Evolutionary conservation across 2,329 filamentous ascomycete species (phyloP).

Genomic region (Colletotrichum lini): DNA sequence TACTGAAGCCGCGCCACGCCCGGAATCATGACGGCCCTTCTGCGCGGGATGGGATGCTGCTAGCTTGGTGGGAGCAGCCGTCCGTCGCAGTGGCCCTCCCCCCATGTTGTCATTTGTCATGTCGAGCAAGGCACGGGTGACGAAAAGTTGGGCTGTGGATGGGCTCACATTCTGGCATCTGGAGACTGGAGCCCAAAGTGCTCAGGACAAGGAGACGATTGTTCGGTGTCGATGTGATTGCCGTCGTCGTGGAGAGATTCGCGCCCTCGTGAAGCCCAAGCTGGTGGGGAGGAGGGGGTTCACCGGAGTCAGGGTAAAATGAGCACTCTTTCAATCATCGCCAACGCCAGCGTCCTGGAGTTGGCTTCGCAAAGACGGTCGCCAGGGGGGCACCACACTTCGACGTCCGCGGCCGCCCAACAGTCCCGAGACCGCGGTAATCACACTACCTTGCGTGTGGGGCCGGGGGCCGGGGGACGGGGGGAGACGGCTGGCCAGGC

Average conservation of each 20-base stretch:
- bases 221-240: not conserved
- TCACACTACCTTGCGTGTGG: slow-evolving; percentile 27
- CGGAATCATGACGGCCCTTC: not conserved
- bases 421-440: slow-evolving; percentile 31
- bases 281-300: not conserved
- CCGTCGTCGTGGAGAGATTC: slow-evolving; percentile 1
- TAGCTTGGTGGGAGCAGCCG: slow-evolving; percentile 13
- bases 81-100: slow-evolving; percentile 1
- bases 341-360: slow-evolving; percentile 13
- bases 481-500: slow-evolving; percentile 3
- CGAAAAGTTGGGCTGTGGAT: slow-evolving; percentile 7
- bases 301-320: slow-evolving; percentile 16
- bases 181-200: slow-evolving; percentile 4
- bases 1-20: slow-evolving; percentile 13
- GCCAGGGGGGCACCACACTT: slow-evolving; percentile 29
- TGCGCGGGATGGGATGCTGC: slow-evolving; percentile 7
- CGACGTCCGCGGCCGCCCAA: slow-evolving; percentile 26
- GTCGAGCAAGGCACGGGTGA: slow-evolving; percentile 7
- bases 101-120: slow-evolving; percentile 4
- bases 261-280: slow-evolving; percentile 11
- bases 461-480: not conserved
- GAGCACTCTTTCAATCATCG: not conserved
- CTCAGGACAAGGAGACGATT: slow-evolving; percentile 10
- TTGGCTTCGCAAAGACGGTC: slow-evolving; percentile 25
- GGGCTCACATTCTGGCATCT: not conserved